Base-by-base conservation (phyloP, 1,284 basidiomycete species). In the Tetrapyrgos nigripes region DNA sequence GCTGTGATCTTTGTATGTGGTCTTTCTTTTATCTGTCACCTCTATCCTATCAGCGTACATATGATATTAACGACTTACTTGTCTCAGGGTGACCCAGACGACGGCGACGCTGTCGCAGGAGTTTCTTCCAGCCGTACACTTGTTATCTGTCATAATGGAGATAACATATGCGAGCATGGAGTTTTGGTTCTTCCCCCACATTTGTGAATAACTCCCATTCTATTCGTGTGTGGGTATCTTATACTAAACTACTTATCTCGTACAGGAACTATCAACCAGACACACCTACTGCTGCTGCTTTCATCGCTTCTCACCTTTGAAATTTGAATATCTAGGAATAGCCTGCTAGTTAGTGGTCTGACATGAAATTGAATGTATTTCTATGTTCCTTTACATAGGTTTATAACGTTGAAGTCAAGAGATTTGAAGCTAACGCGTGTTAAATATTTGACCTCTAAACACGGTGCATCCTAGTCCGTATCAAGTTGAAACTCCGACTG, bases 251-350 rank as follows among this genome's bases (percentile, higher is more conserved):
- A n/a, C 19, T 26, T 46, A 17, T 14, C 14, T 21, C 29, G 28
- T 29, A 13, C 27, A 61, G 59, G 48, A 47, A 52, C 33, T 63
- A 63, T 26, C 6, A 46, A 23, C 35, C 31, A 21, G 44, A 63
- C 33, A 48, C 46, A 0, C 48, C 31, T 14, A 37, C 11, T 24
- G 62, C 61, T 5, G 61, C 56, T 13, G 17, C 31, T n/a, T 63
- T 60, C 51, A 50, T 63, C 35, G 44, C 45, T 29, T 51, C 9
- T 11, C 44, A 23, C 26, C 47, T 61, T 43, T 50, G 23, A 50
- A 6, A 45, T n/a, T n/a, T n/a, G n/a, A n/a, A n/a, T n/a, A n/a
- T n/a, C n/a, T n/a, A n/a, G n/a, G n/a, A n/a, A n/a, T n/a, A n/a
- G n/a, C n/a, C n/a, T n/a, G n/a, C n/a, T n/a, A n/a, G n/a, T n/a